Percentiles rank a stretch among this genome's conserved stretches.
phyloP scores from a whole-genome alignment of 345 rosid genomes.

The Corymbia maculata region DNA sequence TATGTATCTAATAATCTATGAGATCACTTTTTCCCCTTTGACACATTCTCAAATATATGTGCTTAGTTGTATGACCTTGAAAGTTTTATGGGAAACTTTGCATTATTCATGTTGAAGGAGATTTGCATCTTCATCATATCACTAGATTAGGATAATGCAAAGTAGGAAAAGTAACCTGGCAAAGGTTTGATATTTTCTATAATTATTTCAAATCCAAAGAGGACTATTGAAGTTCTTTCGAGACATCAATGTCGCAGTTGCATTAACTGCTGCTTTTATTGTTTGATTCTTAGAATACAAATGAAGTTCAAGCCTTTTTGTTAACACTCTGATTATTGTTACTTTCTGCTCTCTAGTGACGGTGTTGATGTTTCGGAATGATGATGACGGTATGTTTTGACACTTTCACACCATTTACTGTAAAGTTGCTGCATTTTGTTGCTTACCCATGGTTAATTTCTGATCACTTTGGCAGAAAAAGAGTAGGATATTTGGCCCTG shows the following conservation, averaged over 20 bases:
- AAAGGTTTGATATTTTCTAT: neutral
- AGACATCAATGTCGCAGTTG: neutral
- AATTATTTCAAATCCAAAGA: neutral
- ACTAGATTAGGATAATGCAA: neutral
- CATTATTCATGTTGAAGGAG: neutral
- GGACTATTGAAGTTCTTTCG: neutral
- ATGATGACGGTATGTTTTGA: neutral
- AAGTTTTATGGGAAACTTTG: neutral
- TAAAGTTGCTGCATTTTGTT: neutral
- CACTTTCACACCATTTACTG: neutral
- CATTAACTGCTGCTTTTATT: neutral
- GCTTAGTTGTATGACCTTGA: neutral
- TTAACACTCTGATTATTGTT: neutral
- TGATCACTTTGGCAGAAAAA: slow-evolving; percentile 26
- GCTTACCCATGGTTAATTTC: neutral
- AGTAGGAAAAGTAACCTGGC: neutral
- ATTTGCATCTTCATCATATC: neutral
- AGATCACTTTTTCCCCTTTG: neutral
- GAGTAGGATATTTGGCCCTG: slow-evolving; percentile 48
- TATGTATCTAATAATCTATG: neutral
- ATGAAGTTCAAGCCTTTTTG: neutral
- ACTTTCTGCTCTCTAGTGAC: neutral
- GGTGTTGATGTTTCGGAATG: neutral
- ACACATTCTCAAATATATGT: neutral
- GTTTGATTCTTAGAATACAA: neutral